Base-by-base conservation (phyloP, 1,284 basidiomycete species). In the Pseudozyma flocculosa region DNA sequence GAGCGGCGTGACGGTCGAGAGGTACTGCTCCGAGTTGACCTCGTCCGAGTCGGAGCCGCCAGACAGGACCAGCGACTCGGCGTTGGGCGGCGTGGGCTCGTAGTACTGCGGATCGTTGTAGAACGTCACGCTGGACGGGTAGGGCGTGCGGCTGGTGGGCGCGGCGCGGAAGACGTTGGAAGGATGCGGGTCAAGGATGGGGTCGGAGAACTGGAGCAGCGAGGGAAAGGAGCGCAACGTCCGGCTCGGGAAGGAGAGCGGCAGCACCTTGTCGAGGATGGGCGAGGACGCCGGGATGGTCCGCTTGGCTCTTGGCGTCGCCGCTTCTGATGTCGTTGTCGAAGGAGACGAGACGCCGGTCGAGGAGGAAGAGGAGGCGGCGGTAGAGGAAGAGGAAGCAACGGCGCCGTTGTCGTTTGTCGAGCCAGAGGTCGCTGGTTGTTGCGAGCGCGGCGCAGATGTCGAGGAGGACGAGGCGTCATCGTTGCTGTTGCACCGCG, bases 101-200 rank as follows among this genome's bases (percentile, higher is more conserved):
- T 70, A 73, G 43, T 61, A 49, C 38, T 45, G 68, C 40, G 70
- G 72, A 53, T 73, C 63, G 52, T 73, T 66, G 61, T 70, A 63
- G n/a, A 77, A 43, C 19, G 57, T 56, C 34, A 74, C 53, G 21
- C 60, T 70, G 3, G 60, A 43, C 8, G 61, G 64, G 23, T 64
- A 68, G 2, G 55, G 49, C 3, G 43, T 45, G n/a, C 54, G 43
- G 46, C 56, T 48, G 29, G 64, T 50, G 38, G 62, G 59, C 19
- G 21, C 44, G 36, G 54, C 43, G 45, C 51, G 53, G 46, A 67
- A 39, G 18, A 60, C 52, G 40, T 71, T 68, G 40, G 53, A 46
- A 21, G 68, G 72, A 24, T 64, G 67, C 15, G 72, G 43, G 48
- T 79, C 78, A 36, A 79, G 68, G 41, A 75, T 54, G 18, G 73